Percentiles rank a stretch among this genome's conserved stretches.
Conservation (phyloP, 768 basidiomycete species). For the Kwoniella pini region DNA sequence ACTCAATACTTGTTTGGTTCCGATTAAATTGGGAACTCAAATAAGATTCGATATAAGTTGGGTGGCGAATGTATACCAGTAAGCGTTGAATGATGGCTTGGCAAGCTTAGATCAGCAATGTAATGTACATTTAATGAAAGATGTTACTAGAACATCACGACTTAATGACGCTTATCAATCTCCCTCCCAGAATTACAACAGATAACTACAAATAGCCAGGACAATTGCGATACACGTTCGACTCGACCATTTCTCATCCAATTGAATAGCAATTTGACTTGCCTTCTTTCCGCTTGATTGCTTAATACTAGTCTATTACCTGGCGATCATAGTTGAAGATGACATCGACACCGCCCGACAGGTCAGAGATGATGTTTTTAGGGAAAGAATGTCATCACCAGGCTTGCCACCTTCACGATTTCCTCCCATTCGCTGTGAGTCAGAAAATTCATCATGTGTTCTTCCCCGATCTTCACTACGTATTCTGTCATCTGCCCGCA, state of each 20-base stretch:
- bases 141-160: slow-evolving; percentile 8
- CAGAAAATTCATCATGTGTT: too few relatives aligned
- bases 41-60: slow-evolving; percentile 11
- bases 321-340: not conserved
- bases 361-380: slow-evolving; percentile 51
- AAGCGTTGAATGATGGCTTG: slow-evolving; percentile 11
- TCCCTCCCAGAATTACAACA: too few relatives aligned
- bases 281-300: too few relatives aligned
- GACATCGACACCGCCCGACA: slow-evolving; percentile 12
- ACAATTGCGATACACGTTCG: too few relatives aligned
- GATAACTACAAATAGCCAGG: too few relatives aligned
- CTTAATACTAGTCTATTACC: too few relatives aligned
- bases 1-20: slow-evolving; percentile 5
- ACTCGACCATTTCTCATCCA: too few relatives aligned
- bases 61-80: slow-evolving; percentile 22
- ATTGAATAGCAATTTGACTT: too few relatives aligned
- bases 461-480: too few relatives aligned
- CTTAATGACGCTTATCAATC: too few relatives aligned
- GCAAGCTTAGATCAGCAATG: slow-evolving; percentile 2
- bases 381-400: slow-evolving; percentile 51
- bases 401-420: slow-evolving; percentile 52
- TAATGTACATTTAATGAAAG: not conserved
- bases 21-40: not conserved
- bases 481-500: too few relatives aligned
- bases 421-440: slow-evolving; percentile 52